Evolutionary conservation across 1,284 basidiomycete species (phyloP).

Genomic region (Bothia castanella): DNA sequence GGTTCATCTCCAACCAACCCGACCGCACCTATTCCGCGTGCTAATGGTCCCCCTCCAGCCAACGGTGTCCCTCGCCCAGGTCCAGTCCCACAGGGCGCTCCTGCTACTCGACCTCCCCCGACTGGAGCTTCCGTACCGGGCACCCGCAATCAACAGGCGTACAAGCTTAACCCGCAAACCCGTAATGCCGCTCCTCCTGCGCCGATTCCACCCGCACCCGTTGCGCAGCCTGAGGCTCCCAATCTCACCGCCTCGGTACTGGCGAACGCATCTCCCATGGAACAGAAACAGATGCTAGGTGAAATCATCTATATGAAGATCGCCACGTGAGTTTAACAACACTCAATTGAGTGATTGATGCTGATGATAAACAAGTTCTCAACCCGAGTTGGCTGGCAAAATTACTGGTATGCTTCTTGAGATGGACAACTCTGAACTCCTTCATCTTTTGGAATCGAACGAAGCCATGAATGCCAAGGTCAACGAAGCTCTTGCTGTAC

Average conservation of each 20-base stretch:
- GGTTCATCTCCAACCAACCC: conserved; percentile 59
- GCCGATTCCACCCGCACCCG: conserved; percentile 35
- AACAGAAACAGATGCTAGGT: conserved; percentile 97
- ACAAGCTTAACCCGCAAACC: conserved; percentile 41
- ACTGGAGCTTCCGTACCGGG: conserved; percentile 42
- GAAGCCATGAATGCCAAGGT: conserved; percentile 87
- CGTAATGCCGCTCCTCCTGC: conserved; percentile 39
- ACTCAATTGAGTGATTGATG: conserved; percentile 10
- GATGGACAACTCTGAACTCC: conserved; percentile 92
- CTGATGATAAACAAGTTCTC: conserved; percentile 42
- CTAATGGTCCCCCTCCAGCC: conserved; percentile 49
- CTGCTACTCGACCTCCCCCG: conserved; percentile 41
- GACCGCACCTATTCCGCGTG: conserved; percentile 55
- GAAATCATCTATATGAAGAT: conserved; percentile 92
- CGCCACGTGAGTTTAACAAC: conserved; percentile 53
- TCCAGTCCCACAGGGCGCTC: conserved; percentile 44
- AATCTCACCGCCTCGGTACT: conserved; percentile 56
- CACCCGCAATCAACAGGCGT: conserved; percentile 35
- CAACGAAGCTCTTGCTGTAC: conserved; percentile 78
- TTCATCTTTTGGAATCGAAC: conserved; percentile 77
- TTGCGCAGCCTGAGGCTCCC: conserved; percentile 43
- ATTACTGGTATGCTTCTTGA: conserved; percentile 97
- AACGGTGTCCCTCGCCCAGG: conserved; percentile 50
- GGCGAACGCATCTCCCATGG: conserved; percentile 72
- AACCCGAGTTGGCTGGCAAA: conserved; percentile 91